phyloP scores from a whole-genome alignment of 2,329 filamentous ascomycete species.

The Pestalotiopsis fici region DNA sequence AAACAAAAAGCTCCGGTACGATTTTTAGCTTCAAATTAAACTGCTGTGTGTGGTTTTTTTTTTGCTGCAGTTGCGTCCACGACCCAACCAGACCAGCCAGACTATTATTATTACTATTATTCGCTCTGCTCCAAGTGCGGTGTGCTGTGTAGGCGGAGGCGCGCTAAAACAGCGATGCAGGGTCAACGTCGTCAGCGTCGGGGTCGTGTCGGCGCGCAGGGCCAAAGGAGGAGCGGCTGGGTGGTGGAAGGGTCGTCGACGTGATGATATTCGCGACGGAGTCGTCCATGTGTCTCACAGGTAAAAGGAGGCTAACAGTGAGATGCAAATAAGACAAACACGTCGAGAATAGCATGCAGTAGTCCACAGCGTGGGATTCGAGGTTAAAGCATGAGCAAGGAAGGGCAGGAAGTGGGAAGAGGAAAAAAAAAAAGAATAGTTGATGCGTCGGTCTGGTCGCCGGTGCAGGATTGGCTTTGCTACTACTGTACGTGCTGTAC shows the following conservation, averaged over 20 bases:
- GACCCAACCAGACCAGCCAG: too few relatives aligned
- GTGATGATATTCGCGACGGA: neutral
- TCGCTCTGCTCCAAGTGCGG: neutral
- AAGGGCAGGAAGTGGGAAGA: neutral
- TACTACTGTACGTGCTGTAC: neutral
- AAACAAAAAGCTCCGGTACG: neutral
- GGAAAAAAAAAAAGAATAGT: neutral
- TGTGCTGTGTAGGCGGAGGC: neutral
- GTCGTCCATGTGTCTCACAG: neutral
- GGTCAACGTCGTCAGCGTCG: neutral
- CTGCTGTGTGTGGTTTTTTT: neutral
- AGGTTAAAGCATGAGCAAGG: neutral
- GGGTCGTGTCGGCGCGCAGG: conserved; percentile 1
- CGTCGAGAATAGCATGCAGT: neutral
- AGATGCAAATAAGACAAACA: neutral
- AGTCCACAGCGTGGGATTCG: neutral
- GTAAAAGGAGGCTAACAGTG: neutral
- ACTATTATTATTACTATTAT: neutral
- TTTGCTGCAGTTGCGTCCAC: neutral
- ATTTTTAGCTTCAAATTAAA: conserved; percentile 1
- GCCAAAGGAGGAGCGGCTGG: too few relatives aligned
- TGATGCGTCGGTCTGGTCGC: neutral
- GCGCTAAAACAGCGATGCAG: neutral
- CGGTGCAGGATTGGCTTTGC: neutral
- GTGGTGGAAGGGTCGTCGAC: neutral